Conservation (phyloP, 257 asterid genomes). For the Nicotiana tabacum region DNA sequence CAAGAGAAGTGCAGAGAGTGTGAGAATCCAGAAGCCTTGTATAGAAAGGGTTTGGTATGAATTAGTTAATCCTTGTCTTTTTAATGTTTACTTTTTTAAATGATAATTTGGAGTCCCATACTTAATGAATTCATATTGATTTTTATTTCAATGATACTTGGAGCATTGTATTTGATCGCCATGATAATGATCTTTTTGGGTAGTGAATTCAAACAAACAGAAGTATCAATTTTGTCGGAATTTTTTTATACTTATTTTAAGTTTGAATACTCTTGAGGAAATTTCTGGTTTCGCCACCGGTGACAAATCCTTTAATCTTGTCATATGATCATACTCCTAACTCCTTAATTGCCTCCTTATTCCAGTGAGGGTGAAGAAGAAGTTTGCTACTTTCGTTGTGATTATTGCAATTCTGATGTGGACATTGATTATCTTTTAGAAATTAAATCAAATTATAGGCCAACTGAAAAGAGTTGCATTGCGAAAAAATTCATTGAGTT, state of each 20-base stretch:
- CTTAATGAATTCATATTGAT: background rate
- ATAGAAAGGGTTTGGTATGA: background rate
- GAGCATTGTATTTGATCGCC: background rate
- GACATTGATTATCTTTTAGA: background rate
- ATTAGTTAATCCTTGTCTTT: background rate
- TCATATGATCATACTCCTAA: background rate
- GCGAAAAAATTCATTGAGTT: no score
- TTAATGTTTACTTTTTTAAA: background rate
- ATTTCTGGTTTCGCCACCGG: no score
- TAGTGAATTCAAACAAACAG: background rate
- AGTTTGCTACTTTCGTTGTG: background rate
- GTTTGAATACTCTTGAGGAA: no score
- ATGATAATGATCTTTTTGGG: background rate
- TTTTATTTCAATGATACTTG: background rate
- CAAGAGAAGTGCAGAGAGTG: background rate
- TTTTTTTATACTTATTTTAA: no score
- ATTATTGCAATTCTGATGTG: background rate
- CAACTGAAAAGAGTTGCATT: no score
- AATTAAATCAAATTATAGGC: no score
- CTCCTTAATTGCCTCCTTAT: background rate
- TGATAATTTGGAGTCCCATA: no score
- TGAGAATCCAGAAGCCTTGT: background rate
- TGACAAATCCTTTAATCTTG: background rate
- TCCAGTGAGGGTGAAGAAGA: background rate
- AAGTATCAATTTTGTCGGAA: background rate